These are phyloP conservation scores for Noccaea bulbosa DNA, from an alignment of 345 rosid species.

Conservation along the genomic window DNA sequence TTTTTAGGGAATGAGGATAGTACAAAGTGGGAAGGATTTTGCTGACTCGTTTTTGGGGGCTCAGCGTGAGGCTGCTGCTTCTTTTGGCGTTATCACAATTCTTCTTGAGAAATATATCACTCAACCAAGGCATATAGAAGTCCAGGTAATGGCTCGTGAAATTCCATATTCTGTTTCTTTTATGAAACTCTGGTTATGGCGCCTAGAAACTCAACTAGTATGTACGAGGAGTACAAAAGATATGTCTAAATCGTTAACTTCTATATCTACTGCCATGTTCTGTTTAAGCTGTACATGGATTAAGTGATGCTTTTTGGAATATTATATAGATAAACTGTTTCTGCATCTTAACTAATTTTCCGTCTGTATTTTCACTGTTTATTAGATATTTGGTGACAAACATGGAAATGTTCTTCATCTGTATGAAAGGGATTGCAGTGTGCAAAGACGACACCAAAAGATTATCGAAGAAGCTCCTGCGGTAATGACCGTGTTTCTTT, in stretches of 20 bases:
- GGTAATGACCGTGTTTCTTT: conserved; percentile 54
- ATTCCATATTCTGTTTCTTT: conserved; percentile 10
- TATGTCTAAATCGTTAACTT: background rate
- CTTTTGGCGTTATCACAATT: conserved; percentile 86
- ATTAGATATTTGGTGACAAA: conserved; percentile 89
- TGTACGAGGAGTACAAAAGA: background rate
- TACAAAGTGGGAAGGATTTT: conserved; percentile 63
- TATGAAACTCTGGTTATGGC: conserved; percentile 16
- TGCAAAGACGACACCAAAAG: conserved; percentile 98
- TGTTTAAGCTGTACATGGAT: conserved; percentile 1
- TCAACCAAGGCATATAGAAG: conserved; percentile 93
- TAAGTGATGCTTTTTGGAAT: background rate
- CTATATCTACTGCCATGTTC: background rate
- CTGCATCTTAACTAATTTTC: conserved; percentile 26
- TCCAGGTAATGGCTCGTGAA: conserved; percentile 59
- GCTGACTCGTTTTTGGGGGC: conserved; percentile 88
- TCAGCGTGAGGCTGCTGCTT: conserved; percentile 94
- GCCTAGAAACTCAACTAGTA: conserved; percentile 1
- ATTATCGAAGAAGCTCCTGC: conserved; percentile 99
- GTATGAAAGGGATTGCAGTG: conserved; percentile 93
- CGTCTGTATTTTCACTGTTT: conserved; percentile 25
- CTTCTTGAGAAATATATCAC: conserved; percentile 93
- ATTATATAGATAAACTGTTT: conserved; percentile 16
- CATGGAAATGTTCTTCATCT: conserved; percentile 76
- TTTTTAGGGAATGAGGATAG: conserved; percentile 94